Conservation (phyloP, 78 protist species). For the Emiliania huxleyi region DNA sequence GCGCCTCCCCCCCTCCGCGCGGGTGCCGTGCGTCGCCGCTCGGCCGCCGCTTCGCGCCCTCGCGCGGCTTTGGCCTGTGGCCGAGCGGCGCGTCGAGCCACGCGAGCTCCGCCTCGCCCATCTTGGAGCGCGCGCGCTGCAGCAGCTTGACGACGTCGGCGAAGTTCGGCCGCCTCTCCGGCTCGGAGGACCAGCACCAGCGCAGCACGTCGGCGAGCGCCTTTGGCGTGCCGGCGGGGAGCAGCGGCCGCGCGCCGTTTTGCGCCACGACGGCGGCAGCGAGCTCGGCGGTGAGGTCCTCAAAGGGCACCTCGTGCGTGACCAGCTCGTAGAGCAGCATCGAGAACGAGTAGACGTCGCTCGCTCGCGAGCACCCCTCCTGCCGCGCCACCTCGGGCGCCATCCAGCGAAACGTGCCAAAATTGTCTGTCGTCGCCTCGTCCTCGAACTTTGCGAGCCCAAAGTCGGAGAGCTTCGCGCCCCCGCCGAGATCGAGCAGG, state of each 20-base stretch:
- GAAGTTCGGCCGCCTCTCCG: not conserved
- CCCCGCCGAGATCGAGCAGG: not conserved
- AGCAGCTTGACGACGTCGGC: not conserved
- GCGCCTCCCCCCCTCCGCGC: no score
- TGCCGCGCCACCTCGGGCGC: constrained; percentile 69
- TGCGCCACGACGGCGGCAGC: not conserved
- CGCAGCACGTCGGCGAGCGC: not conserved
- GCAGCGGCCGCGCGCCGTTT: not conserved
- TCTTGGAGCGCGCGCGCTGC: not conserved
- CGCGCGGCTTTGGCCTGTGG: not conserved
- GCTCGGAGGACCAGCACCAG: not conserved
- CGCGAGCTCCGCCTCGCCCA: not conserved
- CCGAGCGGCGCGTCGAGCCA: not conserved
- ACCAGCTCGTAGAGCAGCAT: constrained; percentile 62
- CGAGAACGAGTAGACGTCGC: constrained; percentile 65
- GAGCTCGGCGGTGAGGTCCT: not conserved
- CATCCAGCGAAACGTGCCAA: not conserved
- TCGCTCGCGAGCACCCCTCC: constrained; percentile 44
- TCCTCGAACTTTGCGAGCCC: not conserved
- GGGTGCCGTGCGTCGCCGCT: no score
- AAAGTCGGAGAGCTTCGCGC: not conserved
- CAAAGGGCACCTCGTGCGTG: constrained; percentile 26
- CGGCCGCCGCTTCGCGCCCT: no score
- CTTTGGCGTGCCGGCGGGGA: not conserved
- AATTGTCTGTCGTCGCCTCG: not conserved